Conservation (phyloP, 2,329 filamentous ascomycete species). For the Pseudomassariella vexata region DNA sequence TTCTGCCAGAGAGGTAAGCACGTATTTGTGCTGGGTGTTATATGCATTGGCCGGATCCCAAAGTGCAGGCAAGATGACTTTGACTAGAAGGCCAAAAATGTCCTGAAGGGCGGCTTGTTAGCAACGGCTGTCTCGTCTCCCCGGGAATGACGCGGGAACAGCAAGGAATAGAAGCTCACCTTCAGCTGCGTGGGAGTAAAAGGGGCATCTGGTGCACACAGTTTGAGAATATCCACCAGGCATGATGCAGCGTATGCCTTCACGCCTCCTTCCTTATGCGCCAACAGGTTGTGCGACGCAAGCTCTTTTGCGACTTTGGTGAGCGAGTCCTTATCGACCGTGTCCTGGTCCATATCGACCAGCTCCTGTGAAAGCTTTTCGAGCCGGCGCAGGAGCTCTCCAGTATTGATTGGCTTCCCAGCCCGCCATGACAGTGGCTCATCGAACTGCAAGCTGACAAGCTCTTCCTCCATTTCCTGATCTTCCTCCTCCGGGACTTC, state of each 20-base stretch:
- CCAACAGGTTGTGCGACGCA: conserved; percentile 72
- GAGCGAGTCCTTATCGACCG: conserved; percentile 76
- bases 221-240: conserved; percentile 84
- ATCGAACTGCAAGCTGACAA: conserved; percentile 65
- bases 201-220: conserved; percentile 92
- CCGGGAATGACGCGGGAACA: neutral
- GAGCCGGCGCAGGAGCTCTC: conserved; percentile 75
- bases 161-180: conserved; percentile 49
- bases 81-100: conserved; percentile 86
- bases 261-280: conserved; percentile 90
- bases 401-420: conserved; percentile 80
- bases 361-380: conserved; percentile 79
- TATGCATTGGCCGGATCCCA: conserved; percentile 84
- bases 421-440: conserved; percentile 87
- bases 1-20: conserved; percentile 80
- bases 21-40: conserved; percentile 88
- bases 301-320: conserved; percentile 79
- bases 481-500: conserved; percentile 31
- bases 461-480: conserved; percentile 31
- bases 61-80: conserved; percentile 75
- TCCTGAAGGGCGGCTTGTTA: conserved; percentile 61
- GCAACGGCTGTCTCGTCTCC: conserved; percentile 15
- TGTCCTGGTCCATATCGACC: conserved; percentile 79
- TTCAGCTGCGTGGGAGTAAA: conserved; percentile 88
- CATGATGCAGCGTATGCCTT: conserved; percentile 85